These are phyloP conservation scores for Cutaneotrichosporon cavernicola DNA, from an alignment of 1,284 basidiomycete genomes.

Conservation along the genomic window DNA sequence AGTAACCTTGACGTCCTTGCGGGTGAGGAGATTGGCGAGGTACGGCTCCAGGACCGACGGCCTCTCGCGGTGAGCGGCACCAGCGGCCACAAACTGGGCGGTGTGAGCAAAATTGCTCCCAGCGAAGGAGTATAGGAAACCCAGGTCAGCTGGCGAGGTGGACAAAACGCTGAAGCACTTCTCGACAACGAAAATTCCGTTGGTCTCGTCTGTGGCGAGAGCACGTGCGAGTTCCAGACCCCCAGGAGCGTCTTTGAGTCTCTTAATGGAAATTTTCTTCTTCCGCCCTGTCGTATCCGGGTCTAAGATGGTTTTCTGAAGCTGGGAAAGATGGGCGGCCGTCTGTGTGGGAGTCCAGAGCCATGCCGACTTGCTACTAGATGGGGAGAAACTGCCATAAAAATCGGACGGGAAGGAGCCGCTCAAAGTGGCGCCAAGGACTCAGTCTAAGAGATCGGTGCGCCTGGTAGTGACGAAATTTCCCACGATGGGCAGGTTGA, in stretches of 20 bases:
- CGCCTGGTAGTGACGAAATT: background rate
- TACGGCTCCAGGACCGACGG: background rate
- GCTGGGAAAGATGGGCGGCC: background rate
- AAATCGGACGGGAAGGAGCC: background rate
- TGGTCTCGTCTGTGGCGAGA: background rate
- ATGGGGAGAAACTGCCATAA: background rate
- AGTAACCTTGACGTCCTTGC: constrained; percentile 3
- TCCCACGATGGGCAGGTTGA: background rate
- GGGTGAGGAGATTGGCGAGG: background rate
- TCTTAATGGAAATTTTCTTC: background rate
- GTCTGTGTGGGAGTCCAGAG: background rate
- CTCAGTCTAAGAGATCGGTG: background rate
- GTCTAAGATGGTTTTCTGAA: background rate
- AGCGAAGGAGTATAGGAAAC: constrained; percentile 1
- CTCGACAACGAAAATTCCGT: background rate
- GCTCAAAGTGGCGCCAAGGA: background rate
- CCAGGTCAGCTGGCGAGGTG: background rate
- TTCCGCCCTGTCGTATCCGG: background rate
- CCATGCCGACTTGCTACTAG: background rate
- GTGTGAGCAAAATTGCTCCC: background rate
- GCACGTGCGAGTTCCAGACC: background rate
- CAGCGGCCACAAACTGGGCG: background rate
- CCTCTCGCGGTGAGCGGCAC: background rate
- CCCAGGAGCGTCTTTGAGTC: background rate
- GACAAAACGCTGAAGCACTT: background rate